phyloP scores from a whole-genome alignment of 176 grass and related monocot species.

The Avena eriantha region DNA sequence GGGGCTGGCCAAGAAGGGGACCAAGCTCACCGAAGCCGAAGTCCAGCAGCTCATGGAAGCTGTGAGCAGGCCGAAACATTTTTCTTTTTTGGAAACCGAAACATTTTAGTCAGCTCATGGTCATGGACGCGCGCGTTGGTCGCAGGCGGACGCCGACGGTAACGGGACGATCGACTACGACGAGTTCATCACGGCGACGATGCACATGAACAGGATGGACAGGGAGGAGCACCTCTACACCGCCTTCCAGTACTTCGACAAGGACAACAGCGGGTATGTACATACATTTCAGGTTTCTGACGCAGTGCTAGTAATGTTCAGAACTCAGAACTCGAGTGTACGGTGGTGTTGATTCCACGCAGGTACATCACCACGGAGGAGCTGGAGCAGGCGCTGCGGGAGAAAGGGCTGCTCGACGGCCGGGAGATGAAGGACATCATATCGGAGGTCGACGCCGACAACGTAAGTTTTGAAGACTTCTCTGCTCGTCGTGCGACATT shows the following conservation, averaged over 20 bases:
- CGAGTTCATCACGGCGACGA: constrained; percentile 92
- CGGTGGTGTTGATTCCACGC: too few species aligned
- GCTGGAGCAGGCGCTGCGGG: constrained; percentile 74
- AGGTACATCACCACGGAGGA: constrained; percentile 89
- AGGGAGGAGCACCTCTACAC: constrained; percentile 83
- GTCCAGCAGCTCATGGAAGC: constrained; percentile 88
- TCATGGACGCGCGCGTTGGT: too few species aligned
- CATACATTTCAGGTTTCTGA: neutral
- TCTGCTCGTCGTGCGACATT: neutral
- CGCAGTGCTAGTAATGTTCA: too few species aligned
- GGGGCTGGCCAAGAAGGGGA: constrained; percentile 81
- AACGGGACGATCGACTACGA: constrained; percentile 89
- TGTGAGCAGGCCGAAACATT: constrained; percentile 26
- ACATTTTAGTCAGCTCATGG: neutral
- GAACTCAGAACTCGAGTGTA: too few species aligned
- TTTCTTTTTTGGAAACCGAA: neutral
- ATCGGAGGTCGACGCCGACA: constrained; percentile 75
- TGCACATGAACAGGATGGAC: constrained; percentile 93
- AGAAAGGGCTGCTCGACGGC: constrained; percentile 80
- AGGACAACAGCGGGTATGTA: constrained; percentile 75
- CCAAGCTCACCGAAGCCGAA: constrained; percentile 70
- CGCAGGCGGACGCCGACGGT: constrained; percentile 67
- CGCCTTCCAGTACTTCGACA: constrained; percentile 89
- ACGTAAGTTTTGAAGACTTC: constrained; percentile 37
- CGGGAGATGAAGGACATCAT: constrained; percentile 88